These are phyloP conservation scores for Rhizomucor miehei DNA, from an alignment of 371 early-diverging fungal genomes.

Conservation along the genomic window DNA sequence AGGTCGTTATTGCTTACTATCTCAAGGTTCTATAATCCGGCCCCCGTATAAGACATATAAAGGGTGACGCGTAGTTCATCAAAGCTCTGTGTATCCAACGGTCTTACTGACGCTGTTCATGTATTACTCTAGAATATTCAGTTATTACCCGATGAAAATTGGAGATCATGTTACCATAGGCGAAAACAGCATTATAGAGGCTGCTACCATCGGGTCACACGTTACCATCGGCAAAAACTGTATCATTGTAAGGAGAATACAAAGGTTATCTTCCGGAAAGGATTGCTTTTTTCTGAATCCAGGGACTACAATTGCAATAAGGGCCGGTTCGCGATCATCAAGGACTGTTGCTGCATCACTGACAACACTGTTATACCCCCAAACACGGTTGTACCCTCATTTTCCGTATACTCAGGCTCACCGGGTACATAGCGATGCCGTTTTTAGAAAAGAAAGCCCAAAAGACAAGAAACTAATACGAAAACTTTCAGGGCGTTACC, in stretches of 20 bases:
- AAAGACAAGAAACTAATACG: background rate
- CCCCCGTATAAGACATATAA: conserved; percentile 96
- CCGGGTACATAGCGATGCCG: conserved; percentile 64
- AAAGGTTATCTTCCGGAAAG: background rate
- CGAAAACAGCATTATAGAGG: conserved; percentile 86
- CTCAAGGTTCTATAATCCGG: conserved; percentile 76
- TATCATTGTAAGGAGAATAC: conserved; percentile 78
- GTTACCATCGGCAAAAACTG: conserved; percentile 93
- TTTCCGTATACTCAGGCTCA: conserved; percentile 80
- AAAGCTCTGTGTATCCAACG: too few relatives aligned
- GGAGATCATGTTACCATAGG: conserved; percentile 93
- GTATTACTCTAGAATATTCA: conserved; percentile 74
- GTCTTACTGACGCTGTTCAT: background rate
- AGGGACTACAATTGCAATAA: conserved; percentile 17
- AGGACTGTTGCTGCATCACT: conserved; percentile 87
- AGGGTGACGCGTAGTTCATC: conserved; percentile 75
- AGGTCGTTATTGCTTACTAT: conserved; percentile 85
- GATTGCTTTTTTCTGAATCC: too few relatives aligned
- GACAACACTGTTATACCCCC: conserved; percentile 92
- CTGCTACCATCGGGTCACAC: conserved; percentile 88
- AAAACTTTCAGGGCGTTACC: conserved; percentile 46
- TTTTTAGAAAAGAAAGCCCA: background rate
- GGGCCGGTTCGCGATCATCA: conserved; percentile 94
- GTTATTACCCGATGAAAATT: conserved; percentile 95
- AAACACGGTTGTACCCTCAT: conserved; percentile 88